Evolutionary conservation across 2,329 filamentous ascomycete species (phyloP).

Genomic region (Boeremia exigua): DNA sequence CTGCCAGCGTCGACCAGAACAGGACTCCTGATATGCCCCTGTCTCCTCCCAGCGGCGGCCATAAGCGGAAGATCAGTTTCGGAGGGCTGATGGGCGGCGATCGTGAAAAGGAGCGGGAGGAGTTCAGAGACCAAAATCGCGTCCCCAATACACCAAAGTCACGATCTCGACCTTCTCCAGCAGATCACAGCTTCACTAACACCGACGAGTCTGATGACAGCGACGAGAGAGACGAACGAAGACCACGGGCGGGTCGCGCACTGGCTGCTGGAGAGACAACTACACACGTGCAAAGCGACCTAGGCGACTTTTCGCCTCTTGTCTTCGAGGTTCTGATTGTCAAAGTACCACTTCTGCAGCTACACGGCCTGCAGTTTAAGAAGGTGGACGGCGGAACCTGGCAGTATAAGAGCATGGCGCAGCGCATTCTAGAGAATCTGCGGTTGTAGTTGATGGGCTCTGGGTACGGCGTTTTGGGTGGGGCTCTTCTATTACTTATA

Average conservation of each 20-base stretch:
- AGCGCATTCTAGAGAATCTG: constrained; percentile 88
- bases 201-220: constrained; percentile 87
- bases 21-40: constrained; percentile 66
- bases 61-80: constrained; percentile 83
- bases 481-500: background rate
- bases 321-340: constrained; percentile 97
- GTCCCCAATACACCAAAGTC: constrained; percentile 57
- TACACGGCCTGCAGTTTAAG: constrained; percentile 98
- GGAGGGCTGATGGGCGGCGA: constrained; percentile 67
- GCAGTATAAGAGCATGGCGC: constrained; percentile 99
- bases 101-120: constrained; percentile 71
- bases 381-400: constrained; percentile 93
- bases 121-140: constrained; percentile 67
- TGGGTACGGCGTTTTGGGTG: constrained; percentile 10
- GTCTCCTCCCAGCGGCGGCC: constrained; percentile 51
- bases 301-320: constrained; percentile 81
- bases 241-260: constrained; percentile 31
- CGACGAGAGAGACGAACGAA: constrained; percentile 57
- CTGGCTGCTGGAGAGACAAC: constrained; percentile 80
- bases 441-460: constrained; percentile 62
- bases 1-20: constrained; percentile 86
- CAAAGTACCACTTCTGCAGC: constrained; percentile 88
- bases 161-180: constrained; percentile 54
- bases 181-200: constrained; percentile 79
- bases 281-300: constrained; percentile 88